phyloP scores from a whole-genome alignment of 257 asterid species.

The Echium plantagineum region DNA sequence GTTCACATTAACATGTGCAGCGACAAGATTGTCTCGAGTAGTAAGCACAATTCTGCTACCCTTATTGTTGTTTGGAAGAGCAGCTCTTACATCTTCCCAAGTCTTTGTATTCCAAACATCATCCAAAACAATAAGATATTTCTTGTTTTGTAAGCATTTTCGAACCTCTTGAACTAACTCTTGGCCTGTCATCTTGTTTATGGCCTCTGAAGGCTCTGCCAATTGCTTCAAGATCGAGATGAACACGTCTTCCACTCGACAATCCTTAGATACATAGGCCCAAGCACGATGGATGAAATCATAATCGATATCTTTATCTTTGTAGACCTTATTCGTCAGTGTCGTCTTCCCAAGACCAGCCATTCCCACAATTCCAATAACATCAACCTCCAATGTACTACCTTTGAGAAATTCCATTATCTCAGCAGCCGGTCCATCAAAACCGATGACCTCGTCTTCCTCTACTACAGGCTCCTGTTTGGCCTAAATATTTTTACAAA shows the following conservation, averaged over 20 bases:
- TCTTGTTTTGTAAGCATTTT: not conserved
- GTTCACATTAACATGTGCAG: slow-evolving; percentile 4
- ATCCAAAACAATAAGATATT: slow-evolving; percentile 21
- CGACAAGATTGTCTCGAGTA: slow-evolving; percentile 11
- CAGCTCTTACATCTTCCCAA: slow-evolving; percentile 16
- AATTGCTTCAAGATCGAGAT: no score
- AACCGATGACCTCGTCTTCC: no score
- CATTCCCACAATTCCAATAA: slow-evolving; percentile 5
- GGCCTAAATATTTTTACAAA: no score
- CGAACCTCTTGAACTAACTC: not conserved
- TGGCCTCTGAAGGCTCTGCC: not conserved
- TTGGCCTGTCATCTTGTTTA: slow-evolving; percentile 2
- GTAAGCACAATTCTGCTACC: slow-evolving; percentile 19
- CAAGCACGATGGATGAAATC: slow-evolving; percentile 21
- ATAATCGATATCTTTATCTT: slow-evolving; percentile 15
- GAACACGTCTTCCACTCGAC: slow-evolving; percentile 15
- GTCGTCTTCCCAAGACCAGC: slow-evolving; percentile 26
- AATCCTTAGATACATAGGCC: slow-evolving; percentile 19
- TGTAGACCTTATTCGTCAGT: slow-evolving; percentile 19
- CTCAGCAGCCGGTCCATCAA: not conserved
- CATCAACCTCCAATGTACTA: not conserved
- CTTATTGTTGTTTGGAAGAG: slow-evolving; percentile 12
- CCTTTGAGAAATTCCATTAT: not conserved
- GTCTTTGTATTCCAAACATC: slow-evolving; percentile 16
- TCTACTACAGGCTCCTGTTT: no score